Percentiles rank a stretch among this genome's conserved stretches.
Evolutionary conservation across 2,329 filamentous ascomycete species (phyloP).

Genomic region (Pseudocercospora crystallina): DNA sequence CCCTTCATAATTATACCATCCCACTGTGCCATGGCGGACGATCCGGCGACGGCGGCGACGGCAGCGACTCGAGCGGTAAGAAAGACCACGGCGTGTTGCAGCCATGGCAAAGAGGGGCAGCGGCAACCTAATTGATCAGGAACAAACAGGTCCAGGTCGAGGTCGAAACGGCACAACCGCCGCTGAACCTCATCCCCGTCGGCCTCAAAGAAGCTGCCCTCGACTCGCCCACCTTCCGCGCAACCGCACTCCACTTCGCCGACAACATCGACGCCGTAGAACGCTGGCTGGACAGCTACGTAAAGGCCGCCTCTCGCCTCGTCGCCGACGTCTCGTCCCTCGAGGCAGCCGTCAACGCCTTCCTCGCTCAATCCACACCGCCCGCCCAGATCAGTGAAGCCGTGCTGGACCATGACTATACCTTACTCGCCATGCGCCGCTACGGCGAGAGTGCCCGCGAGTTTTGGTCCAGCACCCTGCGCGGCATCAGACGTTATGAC

Average conservation of each 20-base stretch:
- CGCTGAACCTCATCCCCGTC: conserved; percentile 23
- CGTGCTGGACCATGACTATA: conserved; percentile 92
- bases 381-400: conserved; percentile 74
- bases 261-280: conserved; percentile 92
- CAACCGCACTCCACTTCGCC: conserved; percentile 78
- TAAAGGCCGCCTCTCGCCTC: conserved; percentile 62
- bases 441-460: conserved; percentile 84
- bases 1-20: too few relatives aligned
- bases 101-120: too few relatives aligned
- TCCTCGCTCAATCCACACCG: conserved; percentile 74
- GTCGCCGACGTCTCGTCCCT: conserved; percentile 67
- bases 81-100: too few relatives aligned
- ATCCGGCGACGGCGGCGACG: too few relatives aligned
- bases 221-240: conserved; percentile 93
- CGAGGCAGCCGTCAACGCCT: conserved; percentile 75
- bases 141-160: too few relatives aligned
- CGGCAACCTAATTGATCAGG: too few relatives aligned
- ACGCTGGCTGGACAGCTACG: conserved; percentile 79
- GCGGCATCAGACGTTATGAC: conserved; percentile 75
- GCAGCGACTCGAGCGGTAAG: too few relatives aligned
- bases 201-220: conserved; percentile 90
- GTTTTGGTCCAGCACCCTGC: conserved; percentile 77
- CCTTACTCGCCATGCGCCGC: conserved; percentile 78
- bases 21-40: too few relatives aligned
- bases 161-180: too few relatives aligned